Base-by-base conservation (phyloP, 176 grass and related monocot species). In the Aechmea fasciata region DNA sequence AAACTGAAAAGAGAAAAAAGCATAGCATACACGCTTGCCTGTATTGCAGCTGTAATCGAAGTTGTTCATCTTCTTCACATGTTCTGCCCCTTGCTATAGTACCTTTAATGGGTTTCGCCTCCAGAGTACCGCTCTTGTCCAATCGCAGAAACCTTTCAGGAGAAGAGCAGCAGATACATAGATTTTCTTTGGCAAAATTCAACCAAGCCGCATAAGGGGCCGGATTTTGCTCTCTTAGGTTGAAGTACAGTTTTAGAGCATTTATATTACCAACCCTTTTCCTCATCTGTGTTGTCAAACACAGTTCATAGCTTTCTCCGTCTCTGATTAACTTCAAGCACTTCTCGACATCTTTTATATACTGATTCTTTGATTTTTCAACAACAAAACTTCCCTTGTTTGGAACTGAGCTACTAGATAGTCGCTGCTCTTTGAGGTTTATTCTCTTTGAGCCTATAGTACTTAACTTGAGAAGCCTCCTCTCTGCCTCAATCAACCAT, bases 51-150 rank as follows among this genome's bases (percentile, higher is more conserved):
- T 99, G 94, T 69, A 99, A 87, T 8, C 82, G 76, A 49, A 83
- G 80, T 14, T 73, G 85, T 74, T 99, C 82, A 73, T 99, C 94
- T 85, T 99, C 94, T 57, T 90, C 84, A 19, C 26, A 70, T 65
- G 89, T 99, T 80, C 81, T 85, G 68, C 94, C 94, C 20, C 89
- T 89, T 71, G 94, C 76, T 85, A 93, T 85, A 26, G 89, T 99
- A 68, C 94, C 94, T 76, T 93, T 99, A 63, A 99, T 99, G n/a
- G 89, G 94, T 72, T 99, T 99, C 49, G 94, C 94, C 75, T 99
- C 94, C 49, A 99, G 77, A 69, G 88, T 47, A 81, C 66, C 75
- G 11, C 79, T 67, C 57, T 20, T 73, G 70, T 93, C 87, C 49
- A 99, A 81, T 55, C 70, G 78, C 70, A 99, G 76, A 83, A 99